phyloP scores from a whole-genome alignment of 345 rosid species.

The Trapa bicornis region DNA sequence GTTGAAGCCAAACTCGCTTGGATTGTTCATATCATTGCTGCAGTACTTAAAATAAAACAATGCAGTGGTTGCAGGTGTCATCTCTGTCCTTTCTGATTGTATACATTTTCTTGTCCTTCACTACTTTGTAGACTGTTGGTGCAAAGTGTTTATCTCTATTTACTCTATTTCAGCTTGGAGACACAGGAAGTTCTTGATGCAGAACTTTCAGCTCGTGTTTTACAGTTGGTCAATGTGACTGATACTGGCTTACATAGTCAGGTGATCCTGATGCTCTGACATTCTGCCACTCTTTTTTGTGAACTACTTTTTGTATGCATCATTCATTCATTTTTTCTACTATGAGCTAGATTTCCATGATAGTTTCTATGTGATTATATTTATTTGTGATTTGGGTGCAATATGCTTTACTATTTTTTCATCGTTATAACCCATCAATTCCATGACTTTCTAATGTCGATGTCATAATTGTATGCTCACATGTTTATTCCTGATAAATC shows the following conservation, averaged over 20 bases:
- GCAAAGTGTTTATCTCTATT: neutral
- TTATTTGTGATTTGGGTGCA: neutral
- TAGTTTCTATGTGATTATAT: neutral
- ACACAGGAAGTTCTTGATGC: slow-evolving; percentile 97
- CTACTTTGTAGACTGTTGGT: neutral
- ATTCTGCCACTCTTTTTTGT: neutral
- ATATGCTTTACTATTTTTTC: neutral
- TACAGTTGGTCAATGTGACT: slow-evolving; percentile 76
- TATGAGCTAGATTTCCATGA: too few relatives aligned
- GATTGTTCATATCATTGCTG: slow-evolving; percentile 92
- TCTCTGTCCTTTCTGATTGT: neutral
- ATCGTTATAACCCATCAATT: neutral
- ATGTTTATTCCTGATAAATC: neutral
- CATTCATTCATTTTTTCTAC: neutral
- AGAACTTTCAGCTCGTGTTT: slow-evolving; percentile 95
- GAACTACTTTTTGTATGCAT: neutral
- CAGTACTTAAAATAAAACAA: slow-evolving; percentile 81
- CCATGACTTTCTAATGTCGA: neutral
- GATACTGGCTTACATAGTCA: slow-evolving; percentile 88
- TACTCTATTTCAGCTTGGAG: slow-evolving; percentile 54
- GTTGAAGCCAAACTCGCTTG: slow-evolving; percentile 95
- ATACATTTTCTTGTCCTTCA: neutral
- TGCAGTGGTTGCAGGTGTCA: slow-evolving; percentile 51
- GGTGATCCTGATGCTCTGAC: slow-evolving; percentile 9
- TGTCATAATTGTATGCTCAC: neutral